Percentiles rank a stretch among this genome's conserved stretches.
Evolutionary conservation across 495 filamentous ascomycete species (phyloP).

Genomic region (Trichoderma virens): DNA sequence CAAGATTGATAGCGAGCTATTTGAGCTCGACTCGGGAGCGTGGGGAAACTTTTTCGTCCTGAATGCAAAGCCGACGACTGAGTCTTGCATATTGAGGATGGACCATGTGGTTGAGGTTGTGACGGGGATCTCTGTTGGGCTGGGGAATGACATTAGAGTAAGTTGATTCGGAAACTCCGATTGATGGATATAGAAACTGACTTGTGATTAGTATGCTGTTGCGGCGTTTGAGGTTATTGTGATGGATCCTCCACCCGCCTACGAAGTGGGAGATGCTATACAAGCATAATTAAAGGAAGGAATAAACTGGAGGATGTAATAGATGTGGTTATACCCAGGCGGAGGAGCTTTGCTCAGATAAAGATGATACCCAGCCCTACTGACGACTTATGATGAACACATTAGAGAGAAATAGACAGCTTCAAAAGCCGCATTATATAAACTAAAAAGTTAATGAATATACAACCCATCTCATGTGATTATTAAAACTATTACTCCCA

Average conservation of each 20-base stretch:
- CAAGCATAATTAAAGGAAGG: neutral
- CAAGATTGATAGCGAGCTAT: neutral
- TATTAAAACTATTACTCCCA: too few species aligned
- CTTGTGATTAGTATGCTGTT: neutral
- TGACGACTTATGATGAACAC: neutral
- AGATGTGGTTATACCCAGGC: neutral
- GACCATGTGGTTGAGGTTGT: neutral
- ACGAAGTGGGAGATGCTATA: neutral
- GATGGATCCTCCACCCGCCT: neutral
- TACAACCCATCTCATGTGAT: neutral
- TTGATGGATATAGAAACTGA: neutral
- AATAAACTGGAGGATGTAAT: neutral
- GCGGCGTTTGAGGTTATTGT: conserved; percentile 1
- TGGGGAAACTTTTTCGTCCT: conserved; percentile 1
- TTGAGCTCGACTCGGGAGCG: conserved; percentile 1
- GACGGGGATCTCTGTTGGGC: neutral
- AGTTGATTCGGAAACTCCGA: neutral
- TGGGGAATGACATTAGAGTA: neutral
- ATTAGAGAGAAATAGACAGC: neutral
- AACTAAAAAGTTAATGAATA: neutral
- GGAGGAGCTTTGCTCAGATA: neutral
- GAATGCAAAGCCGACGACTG: neutral
- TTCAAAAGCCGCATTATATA: neutral
- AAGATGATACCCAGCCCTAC: neutral
- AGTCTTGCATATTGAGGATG: neutral